Conservation (phyloP, 1,284 basidiomycete genomes). For the Tremellales sp. region DNA sequence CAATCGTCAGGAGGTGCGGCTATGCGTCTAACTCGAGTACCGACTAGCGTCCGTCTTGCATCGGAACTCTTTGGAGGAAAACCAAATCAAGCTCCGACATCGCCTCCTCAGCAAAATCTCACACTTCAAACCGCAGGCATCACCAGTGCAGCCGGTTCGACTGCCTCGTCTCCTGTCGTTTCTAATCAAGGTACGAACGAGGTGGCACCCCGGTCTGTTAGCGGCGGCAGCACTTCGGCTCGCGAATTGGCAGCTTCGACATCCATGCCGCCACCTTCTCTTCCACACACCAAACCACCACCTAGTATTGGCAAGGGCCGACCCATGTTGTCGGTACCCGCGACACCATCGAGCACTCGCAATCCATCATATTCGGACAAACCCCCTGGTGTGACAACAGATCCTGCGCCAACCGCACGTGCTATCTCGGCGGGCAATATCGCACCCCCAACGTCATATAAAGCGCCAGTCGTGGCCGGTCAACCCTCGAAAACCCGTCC, state of each 20-base stretch:
- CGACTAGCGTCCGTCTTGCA: constrained; percentile 53
- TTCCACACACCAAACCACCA: constrained; percentile 3
- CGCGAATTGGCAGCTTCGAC: constrained; percentile 10
- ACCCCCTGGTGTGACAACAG: background rate
- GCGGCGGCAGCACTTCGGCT: constrained; percentile 3
- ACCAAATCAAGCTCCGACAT: constrained; percentile 21
- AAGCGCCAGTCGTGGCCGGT: constrained; percentile 15
- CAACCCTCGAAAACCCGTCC: constrained; percentile 18
- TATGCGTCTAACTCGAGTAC: constrained; percentile 54
- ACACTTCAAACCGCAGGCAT: too few species aligned
- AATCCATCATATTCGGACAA: constrained; percentile 11
- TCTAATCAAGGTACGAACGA: too few species aligned
- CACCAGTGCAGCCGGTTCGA: too few species aligned
- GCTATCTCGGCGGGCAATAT: constrained; percentile 6
- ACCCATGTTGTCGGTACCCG: constrained; percentile 21
- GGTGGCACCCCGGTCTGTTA: too few species aligned
- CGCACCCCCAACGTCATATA: constrained; percentile 24
- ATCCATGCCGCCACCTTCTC: constrained; percentile 16
- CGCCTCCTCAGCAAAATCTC: constrained; percentile 8
- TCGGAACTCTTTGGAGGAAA: constrained; percentile 51
- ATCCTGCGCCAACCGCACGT: background rate
- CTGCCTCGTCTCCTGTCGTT: too few species aligned
- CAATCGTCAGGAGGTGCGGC: constrained; percentile 39
- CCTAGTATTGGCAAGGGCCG: constrained; percentile 18
- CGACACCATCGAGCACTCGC: constrained; percentile 24